A percentile compares a stretch with the other conserved stretches of the same genome.
Evolutionary conservation across 192 early-diverging fungal genomes (phyloP).

Genomic region (Coemansia sp.): DNA sequence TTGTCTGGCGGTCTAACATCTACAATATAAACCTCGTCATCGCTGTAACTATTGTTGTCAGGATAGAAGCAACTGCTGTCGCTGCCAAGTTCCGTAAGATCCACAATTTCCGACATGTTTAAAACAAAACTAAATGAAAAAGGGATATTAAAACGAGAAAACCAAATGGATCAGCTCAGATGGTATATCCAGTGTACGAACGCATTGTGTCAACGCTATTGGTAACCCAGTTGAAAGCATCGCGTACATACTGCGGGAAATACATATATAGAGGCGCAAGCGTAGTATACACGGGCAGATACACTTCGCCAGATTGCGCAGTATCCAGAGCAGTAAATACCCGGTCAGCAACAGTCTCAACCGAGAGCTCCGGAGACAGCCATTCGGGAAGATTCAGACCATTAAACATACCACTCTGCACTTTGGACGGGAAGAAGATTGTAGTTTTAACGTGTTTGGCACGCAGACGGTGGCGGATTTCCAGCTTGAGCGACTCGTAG

Average conservation of each 20-base stretch:
- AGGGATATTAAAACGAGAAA: neutral
- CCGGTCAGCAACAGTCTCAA: conserved; percentile 56
- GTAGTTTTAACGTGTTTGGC: conserved; percentile 61
- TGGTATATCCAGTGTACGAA: conserved; percentile 17
- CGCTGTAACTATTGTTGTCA: conserved; percentile 4
- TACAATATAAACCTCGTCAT: conserved; percentile 14
- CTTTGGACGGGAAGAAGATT: conserved; percentile 66
- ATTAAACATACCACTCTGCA: conserved; percentile 75
- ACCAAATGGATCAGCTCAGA: neutral
- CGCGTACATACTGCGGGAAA: conserved; percentile 16
- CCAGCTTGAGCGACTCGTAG: conserved; percentile 75
- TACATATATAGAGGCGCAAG: conserved; percentile 28
- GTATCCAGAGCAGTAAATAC: conserved; percentile 63
- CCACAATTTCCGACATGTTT: conserved; percentile 11
- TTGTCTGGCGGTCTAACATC: conserved; percentile 1
- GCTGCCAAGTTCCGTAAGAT: conserved; percentile 27
- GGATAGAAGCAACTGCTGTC: neutral
- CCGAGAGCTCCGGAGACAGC: conserved; percentile 63
- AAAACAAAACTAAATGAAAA: neutral
- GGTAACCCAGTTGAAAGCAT: conserved; percentile 11
- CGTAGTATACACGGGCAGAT: conserved; percentile 29
- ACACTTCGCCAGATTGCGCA: conserved; percentile 52
- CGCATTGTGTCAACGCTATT: conserved; percentile 46
- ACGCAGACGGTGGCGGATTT: conserved; percentile 60
- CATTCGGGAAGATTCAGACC: conserved; percentile 59